Conservation (phyloP, 2,329 filamentous ascomycete genomes). For the Paecilomyces sp. region DNA sequence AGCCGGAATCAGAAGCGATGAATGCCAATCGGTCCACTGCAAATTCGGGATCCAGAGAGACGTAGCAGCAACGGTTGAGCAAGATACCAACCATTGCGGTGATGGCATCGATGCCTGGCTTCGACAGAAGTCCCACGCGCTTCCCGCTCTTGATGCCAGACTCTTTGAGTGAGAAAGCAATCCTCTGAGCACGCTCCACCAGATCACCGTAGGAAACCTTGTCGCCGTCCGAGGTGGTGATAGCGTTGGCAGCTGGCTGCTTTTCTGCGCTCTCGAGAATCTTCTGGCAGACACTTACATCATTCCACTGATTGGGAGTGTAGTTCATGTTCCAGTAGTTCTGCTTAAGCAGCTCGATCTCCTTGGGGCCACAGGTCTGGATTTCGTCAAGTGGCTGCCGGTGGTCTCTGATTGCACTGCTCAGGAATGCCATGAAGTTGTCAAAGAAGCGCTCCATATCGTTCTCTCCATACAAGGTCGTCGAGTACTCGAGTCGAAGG, state of each 20-base stretch:
- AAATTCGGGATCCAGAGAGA: conserved; percentile 13
- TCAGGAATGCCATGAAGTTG: conserved; percentile 17
- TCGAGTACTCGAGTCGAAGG: conserved; percentile 13
- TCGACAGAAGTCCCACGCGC: conserved; percentile 11
- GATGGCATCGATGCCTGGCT: conserved; percentile 13
- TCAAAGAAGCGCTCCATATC: conserved; percentile 20
- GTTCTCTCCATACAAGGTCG: conserved; percentile 11
- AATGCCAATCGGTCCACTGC: conserved; percentile 13
- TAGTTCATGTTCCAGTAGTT: conserved; percentile 10
- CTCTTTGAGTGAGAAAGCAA: conserved; percentile 5
- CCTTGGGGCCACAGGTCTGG: conserved; percentile 14
- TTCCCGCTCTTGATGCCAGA: conserved; percentile 6
- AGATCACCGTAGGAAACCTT: conserved; percentile 12
- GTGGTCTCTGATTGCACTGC: conserved; percentile 15
- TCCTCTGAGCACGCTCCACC: conserved; percentile 7
- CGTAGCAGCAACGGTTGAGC: conserved; percentile 8
- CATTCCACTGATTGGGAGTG: conserved; percentile 11
- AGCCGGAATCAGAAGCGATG: conserved; percentile 10
- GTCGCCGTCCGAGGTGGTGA: conserved; percentile 12
- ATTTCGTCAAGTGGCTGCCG: conserved; percentile 16
- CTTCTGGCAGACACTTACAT: conserved; percentile 6
- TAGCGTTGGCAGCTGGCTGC: conserved; percentile 10
- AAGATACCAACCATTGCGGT: conserved; percentile 11
- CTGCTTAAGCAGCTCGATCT: conserved; percentile 11
- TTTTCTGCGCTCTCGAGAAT: conserved; percentile 9